These are phyloP conservation scores for Boeremia exigua DNA, from an alignment of 2,329 filamentous ascomycete species.

Conservation along the genomic window DNA sequence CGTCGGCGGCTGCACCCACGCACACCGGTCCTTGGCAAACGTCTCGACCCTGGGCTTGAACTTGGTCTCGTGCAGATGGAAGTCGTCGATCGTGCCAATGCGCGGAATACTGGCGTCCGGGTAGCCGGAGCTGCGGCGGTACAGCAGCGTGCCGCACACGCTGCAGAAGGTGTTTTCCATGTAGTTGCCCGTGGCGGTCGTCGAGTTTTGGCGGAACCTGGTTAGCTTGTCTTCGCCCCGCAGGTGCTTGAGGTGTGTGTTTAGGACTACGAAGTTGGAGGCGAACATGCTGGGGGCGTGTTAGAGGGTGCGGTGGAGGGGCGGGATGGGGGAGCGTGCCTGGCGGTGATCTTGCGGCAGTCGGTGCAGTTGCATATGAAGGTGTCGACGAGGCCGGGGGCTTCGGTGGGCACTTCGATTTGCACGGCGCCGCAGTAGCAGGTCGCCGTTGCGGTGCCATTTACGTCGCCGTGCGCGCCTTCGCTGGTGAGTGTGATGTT, in stretches of 20 bases:
- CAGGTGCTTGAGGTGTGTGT: slow-evolving; percentile 56
- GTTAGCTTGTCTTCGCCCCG: slow-evolving; percentile 60
- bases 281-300: slow-evolving; percentile 58
- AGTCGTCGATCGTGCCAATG: slow-evolving; percentile 69
- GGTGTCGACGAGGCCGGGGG: slow-evolving; percentile 54
- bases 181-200: slow-evolving; percentile 43
- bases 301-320: neutral
- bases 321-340: neutral
- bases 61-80: slow-evolving; percentile 62
- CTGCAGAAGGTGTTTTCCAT: slow-evolving; percentile 70
- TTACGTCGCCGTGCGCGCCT: slow-evolving; percentile 13
- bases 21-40: slow-evolving; percentile 59
- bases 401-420: slow-evolving; percentile 51
- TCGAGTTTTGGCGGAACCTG: slow-evolving; percentile 49
- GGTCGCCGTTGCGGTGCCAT: slow-evolving; percentile 37
- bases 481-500: slow-evolving; percentile 5
- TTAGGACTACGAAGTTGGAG: slow-evolving; percentile 60
- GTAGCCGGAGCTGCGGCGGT: slow-evolving; percentile 55
- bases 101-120: slow-evolving; percentile 58
- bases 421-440: slow-evolving; percentile 43
- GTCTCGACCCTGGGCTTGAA: slow-evolving; percentile 62
- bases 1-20: slow-evolving; percentile 48
- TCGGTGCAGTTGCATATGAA: slow-evolving; percentile 68
- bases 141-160: slow-evolving; percentile 67
- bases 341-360: slow-evolving; percentile 51